Base-by-base conservation (phyloP, 108 stramenopile genomes). In the Halocafeteria seosinensis region DNA sequence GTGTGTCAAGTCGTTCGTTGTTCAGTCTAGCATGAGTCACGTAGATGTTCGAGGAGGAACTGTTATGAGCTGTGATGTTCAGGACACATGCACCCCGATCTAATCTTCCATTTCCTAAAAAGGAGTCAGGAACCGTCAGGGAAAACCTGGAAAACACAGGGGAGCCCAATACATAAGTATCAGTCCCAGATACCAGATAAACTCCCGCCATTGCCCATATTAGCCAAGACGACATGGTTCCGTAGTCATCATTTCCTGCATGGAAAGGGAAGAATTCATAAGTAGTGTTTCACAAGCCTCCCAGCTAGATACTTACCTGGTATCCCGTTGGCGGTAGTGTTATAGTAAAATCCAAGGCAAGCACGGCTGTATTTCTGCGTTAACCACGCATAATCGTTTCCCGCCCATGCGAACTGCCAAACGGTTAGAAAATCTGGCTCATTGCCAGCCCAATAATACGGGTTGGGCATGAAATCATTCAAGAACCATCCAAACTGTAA, bases 201-300 rank as follows among this genome's bases (percentile, higher is more conserved):
- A 69, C 12, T 3, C 68, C 68, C 17, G 61, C 5, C 29, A 26
- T 9, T 3, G 62, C 21, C 9, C 59, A 63, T 21, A 69, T n/a
- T 3, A 38, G 5, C 38, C 50, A 63, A 5, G 68, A 28, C 5
- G 50, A 35, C 68, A 69, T 69, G 6, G 68, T 30, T 6, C 68
- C 68, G 34, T 63, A 69, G 61, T 69, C 68, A 13, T 69, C 68
- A 30, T 69, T 69, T n/a, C 68, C n/a, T n/a, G n/a, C n/a, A n/a
- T n/a, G n/a, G n/a, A n/a, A n/a, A n/a, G n/a, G n/a, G n/a, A n/a
- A n/a, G n/a, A n/a, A n/a, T n/a, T n/a, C n/a, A n/a, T n/a, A n/a
- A n/a, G n/a, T n/a, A n/a, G n/a, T n/a, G n/a, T n/a, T n/a, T n/a
- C n/a, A n/a, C n/a, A n/a, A n/a, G n/a, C n/a, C n/a, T n/a, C n/a